A percentile compares a stretch with the other conserved stretches of the same genome.
These are phyloP conservation scores for Elymus sibiricus DNA, from an alignment of 176 grass and related monocot genomes.

Conservation along the genomic window DNA sequence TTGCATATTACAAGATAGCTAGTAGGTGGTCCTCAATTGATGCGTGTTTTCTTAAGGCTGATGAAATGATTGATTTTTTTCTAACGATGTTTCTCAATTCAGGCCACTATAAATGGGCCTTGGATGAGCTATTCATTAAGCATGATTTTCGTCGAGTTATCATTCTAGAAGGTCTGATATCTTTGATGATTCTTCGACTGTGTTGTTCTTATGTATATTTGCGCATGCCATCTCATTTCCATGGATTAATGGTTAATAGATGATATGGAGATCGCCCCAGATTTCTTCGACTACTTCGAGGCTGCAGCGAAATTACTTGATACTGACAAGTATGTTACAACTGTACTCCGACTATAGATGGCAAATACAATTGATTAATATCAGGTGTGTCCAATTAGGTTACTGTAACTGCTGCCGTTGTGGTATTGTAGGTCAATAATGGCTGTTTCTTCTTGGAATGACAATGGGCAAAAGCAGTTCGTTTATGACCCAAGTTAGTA, in stretches of 20 bases:
- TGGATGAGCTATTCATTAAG: conserved; percentile 82
- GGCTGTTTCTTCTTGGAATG: conserved; percentile 99
- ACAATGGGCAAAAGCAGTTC: conserved; percentile 94
- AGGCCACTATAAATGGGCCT: conserved; percentile 98
- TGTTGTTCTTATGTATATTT: conserved; percentile 21
- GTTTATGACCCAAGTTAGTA: conserved; percentile 87
- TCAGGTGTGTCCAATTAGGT: conserved; percentile 23
- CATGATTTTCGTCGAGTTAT: conserved; percentile 84
- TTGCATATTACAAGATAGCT: conserved; percentile 98
- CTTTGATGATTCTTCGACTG: conserved; percentile 17
- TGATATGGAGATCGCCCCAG: conserved; percentile 96
- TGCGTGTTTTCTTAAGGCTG: neutral
- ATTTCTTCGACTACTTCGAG: conserved; percentile 96
- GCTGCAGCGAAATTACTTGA: conserved; percentile 83
- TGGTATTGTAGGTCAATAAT: conserved; percentile 78
- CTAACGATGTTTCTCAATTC: conserved; percentile 37
- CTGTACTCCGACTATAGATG: conserved; percentile 12
- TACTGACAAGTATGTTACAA: conserved; percentile 68
- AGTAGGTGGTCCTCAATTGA: conserved; percentile 56
- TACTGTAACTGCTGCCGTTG: conserved; percentile 7
- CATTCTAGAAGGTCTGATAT: conserved; percentile 87
- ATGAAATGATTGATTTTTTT: conserved; percentile 24
- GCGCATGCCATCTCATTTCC: neutral
- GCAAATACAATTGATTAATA: conserved; percentile 8
- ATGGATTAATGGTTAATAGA: conserved; percentile 56